Evolutionary conservation across 768 basidiomycete species (phyloP), one percentile per base, ranked within the genome.

Genomic region (Panellus pusillus): DNA sequence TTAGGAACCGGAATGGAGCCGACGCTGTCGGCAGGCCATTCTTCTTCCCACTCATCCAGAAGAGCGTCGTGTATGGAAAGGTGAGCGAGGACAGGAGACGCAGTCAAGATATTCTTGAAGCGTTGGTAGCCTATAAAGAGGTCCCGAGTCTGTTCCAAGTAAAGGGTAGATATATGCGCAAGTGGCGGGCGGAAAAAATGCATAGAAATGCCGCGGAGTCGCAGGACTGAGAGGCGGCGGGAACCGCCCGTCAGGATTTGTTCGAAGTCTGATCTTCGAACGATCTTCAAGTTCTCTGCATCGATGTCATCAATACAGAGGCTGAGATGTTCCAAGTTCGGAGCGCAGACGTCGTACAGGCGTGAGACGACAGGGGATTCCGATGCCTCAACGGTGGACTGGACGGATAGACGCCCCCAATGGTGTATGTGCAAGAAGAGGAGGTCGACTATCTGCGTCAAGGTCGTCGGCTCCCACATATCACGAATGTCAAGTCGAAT

Each of bases 41-140:
- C 29, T 2, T 60, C 57, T 15, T 44, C 47, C 31, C 39, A 44
- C 28, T 61, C 59, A 32, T 62, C 59, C 50, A 78, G 64, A 14
- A 79, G 69, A 32, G 79, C 72, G 14, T 79, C 79, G 39, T 74
- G 70, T 12, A 80, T 55, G 20, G 77, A 79, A 20, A 81, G 68
- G 60, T 78, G 62, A 12, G 65, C 59, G 9, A 81, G 67, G 28
- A 41, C 41, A 2, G 66, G 65, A 5, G 73, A 67, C 0, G 68
- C 55, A 4, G 68, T 69, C 29, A 60, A 32, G 17, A 61, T 29
- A 27, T 57, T 19, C n/a, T 27, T 50, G 24, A 80, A 73, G 4
- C 66, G 64, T 13, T 58, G 50, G 58, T 72, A 76, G 6, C 60
- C 60, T 7, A 79, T 63, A 18, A 74, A 70, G 4, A 76, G 45